These are phyloP conservation scores for Sphaerulina vaccinii DNA, from an alignment of 2,329 filamentous ascomycete species.

Conservation along the genomic window DNA sequence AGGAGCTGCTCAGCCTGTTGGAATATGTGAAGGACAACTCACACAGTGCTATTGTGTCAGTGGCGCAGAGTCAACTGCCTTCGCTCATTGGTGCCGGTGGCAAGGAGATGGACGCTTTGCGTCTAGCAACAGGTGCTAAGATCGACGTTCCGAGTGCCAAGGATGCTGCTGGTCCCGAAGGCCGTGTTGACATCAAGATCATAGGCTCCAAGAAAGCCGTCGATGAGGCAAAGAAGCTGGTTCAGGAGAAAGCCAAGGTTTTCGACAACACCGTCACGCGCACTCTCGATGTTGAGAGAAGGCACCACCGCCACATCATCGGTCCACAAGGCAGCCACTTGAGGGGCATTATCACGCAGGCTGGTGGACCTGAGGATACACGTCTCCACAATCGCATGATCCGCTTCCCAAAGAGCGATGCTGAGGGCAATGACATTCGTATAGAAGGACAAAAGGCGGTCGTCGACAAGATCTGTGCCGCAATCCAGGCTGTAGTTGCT, in stretches of 20 bases:
- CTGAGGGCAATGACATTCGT: constrained; percentile 74
- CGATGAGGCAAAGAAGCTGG: constrained; percentile 82
- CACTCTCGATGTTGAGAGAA: constrained; percentile 88
- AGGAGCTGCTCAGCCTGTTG: constrained; percentile 83
- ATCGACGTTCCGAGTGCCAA: constrained; percentile 86
- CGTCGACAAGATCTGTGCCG: constrained; percentile 82
- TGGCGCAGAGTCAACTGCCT: constrained; percentile 90
- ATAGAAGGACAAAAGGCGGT: constrained; percentile 80
- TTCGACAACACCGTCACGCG: constrained; percentile 88
- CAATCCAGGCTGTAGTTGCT: constrained; percentile 78
- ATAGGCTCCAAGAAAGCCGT: constrained; percentile 92
- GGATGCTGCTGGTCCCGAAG: constrained; percentile 63
- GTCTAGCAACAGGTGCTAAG: constrained; percentile 78
- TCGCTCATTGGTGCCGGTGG: constrained; percentile 90
- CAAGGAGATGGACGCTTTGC: constrained; percentile 84
- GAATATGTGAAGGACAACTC: constrained; percentile 91
- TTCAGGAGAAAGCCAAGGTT: constrained; percentile 79
- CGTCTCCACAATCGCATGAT: constrained; percentile 83
- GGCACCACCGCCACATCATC: constrained; percentile 87
- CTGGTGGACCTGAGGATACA: constrained; percentile 85
- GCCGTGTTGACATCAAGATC: constrained; percentile 80
- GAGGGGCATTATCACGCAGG: constrained; percentile 78
- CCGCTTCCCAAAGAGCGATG: constrained; percentile 88
- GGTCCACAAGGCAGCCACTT: constrained; percentile 82
- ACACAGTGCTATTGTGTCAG: constrained; percentile 72